Evolutionary conservation across 2,329 filamentous ascomycete genomes (phyloP).

Genomic region (Paecilomyces sp.): DNA sequence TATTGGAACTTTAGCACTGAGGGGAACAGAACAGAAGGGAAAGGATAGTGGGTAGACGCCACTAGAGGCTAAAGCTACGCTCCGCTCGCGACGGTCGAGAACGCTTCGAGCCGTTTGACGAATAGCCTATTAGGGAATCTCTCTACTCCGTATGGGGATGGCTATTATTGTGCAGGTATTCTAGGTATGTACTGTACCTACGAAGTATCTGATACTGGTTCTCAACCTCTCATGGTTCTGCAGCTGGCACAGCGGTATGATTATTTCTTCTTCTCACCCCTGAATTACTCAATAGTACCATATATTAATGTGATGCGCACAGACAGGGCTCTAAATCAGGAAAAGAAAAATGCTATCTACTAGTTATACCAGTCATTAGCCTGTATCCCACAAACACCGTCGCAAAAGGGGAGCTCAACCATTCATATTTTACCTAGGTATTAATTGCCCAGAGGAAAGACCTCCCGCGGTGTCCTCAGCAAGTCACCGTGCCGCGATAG

Average conservation of each 20-base stretch:
- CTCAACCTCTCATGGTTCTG: not conserved
- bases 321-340: not conserved
- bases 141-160: too few species aligned
- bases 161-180: too few species aligned
- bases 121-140: not conserved
- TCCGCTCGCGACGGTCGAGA: not conserved
- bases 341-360: not conserved
- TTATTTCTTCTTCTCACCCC: not conserved
- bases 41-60: not conserved
- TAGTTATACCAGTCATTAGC: not conserved
- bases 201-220: not conserved
- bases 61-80: not conserved
- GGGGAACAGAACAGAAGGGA: not conserved
- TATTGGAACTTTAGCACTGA: not conserved
- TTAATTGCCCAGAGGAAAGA: too few species aligned
- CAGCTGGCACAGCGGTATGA: not conserved
- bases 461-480: too few species aligned
- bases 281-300: not conserved
- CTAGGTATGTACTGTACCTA: too few species aligned
- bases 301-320: not conserved
- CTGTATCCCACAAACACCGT: not conserved
- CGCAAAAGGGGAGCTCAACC: not conserved
- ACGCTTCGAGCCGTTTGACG: not conserved
- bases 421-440: too few species aligned
- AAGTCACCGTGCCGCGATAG: too few species aligned